These are phyloP conservation scores for Aspergillus sp. DNA, from an alignment of 2,329 filamentous ascomycete genomes.

Conservation along the genomic window DNA sequence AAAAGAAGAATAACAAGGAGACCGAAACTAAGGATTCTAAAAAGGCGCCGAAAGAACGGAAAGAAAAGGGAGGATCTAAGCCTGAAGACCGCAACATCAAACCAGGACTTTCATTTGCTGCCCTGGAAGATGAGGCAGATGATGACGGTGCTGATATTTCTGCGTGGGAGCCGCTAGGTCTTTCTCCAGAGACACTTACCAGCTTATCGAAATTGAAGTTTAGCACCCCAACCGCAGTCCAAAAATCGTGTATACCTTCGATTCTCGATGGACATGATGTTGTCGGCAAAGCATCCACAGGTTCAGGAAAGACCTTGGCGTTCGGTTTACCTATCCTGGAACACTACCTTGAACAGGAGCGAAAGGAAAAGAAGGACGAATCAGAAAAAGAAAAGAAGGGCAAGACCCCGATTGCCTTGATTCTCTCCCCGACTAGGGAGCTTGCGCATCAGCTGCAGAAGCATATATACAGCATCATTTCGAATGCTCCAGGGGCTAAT, in stretches of 20 bases:
- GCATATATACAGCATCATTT: constrained; percentile 76
- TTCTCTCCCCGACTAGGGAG: constrained; percentile 90
- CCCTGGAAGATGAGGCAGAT: constrained; percentile 43
- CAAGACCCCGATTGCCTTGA: constrained; percentile 65
- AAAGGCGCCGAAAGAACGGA: constrained; percentile 19
- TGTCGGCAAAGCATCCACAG: constrained; percentile 92
- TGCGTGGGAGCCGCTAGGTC: constrained; percentile 71
- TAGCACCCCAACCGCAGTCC: constrained; percentile 76
- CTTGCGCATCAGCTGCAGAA: constrained; percentile 86
- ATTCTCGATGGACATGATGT: constrained; percentile 84
- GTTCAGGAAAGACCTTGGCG: constrained; percentile 93
- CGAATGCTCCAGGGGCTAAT: constrained; percentile 60
- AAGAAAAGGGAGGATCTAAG: constrained; percentile 32
- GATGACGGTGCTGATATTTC: constrained; percentile 68
- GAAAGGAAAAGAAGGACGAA: constrained; percentile 27
- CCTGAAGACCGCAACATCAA: constrained; percentile 36
- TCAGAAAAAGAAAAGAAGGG: constrained; percentile 45
- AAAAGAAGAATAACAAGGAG: constrained; percentile 22
- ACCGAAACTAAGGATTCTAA: constrained; percentile 13
- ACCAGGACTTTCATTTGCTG: constrained; percentile 36
- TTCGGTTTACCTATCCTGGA: constrained; percentile 94
- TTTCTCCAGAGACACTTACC: constrained; percentile 71
- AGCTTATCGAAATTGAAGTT: constrained; percentile 80
- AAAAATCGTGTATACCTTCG: constrained; percentile 74
- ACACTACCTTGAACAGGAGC: constrained; percentile 63